Evolutionary conservation across 2,329 filamentous ascomycete genomes (phyloP).

Genomic region (Biscogniauxia marginata): DNA sequence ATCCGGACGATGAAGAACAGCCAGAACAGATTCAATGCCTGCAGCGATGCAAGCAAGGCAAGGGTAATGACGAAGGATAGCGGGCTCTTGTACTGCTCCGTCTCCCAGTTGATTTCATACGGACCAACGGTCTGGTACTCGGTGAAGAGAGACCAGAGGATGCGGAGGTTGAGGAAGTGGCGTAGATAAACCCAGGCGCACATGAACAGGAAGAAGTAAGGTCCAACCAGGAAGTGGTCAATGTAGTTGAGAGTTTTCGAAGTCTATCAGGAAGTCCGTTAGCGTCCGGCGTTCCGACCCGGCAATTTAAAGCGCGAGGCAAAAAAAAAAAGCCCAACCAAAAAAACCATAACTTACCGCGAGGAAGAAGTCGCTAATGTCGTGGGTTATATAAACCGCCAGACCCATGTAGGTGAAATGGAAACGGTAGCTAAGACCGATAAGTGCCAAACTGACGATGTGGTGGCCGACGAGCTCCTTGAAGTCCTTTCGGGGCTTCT

Average conservation of each 20-base stretch:
- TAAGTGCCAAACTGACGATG: conserved; percentile 81
- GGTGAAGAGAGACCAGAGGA: conserved; percentile 73
- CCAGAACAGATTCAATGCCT: conserved; percentile 80
- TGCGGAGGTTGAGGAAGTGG: conserved; percentile 78
- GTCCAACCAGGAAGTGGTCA: conserved; percentile 72
- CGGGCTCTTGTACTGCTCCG: conserved; percentile 73
- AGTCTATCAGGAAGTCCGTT: conserved; percentile 51
- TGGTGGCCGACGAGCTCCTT: conserved; percentile 91
- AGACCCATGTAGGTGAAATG: conserved; percentile 96
- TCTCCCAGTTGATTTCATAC: conserved; percentile 74
- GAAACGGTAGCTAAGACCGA: conserved; percentile 86
- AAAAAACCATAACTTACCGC: conserved; percentile 63
- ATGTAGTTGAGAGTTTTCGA: conserved; percentile 93
- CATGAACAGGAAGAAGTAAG: conserved; percentile 84
- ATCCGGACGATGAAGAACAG: conserved; percentile 75
- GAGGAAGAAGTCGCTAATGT: conserved; percentile 93
- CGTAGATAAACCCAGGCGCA: conserved; percentile 84
- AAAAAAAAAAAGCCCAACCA: not conserved
- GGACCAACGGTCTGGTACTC: conserved; percentile 74
- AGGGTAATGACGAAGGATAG: conserved; percentile 68
- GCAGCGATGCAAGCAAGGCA: conserved; percentile 62
- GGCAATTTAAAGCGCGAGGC: not conserved
- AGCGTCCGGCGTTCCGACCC: conserved; percentile 12
- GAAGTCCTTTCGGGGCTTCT: conserved; percentile 94
- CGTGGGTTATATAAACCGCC: conserved; percentile 90